phyloP scores from a whole-genome alignment of 306 rosid species.

The Citrullus amarus region DNA sequence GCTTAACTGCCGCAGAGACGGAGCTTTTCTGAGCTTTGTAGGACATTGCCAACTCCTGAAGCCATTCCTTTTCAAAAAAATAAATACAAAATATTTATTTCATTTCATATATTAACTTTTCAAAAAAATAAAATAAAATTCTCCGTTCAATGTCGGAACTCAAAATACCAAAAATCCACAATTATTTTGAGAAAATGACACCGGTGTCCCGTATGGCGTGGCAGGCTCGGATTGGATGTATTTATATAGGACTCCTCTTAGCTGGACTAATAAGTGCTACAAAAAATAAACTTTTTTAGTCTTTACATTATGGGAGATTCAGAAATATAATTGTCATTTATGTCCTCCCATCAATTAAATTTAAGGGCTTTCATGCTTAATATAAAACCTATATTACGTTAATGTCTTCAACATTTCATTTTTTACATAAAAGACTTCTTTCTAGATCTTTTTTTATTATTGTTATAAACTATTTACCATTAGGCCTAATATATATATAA shows the following conservation, averaged over 20 bases:
- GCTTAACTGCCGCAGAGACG: neutral
- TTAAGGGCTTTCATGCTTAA: too few relatives aligned
- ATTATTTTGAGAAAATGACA: neutral
- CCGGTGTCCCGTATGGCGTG: neutral
- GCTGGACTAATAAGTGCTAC: neutral
- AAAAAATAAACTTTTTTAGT: neutral
- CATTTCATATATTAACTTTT: neutral
- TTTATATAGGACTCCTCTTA: neutral
- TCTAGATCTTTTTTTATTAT: too few relatives aligned
- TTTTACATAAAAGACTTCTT: too few relatives aligned
- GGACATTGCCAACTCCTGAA: slow-evolving; percentile 11
- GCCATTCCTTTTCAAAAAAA: neutral
- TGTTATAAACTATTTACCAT: too few relatives aligned
- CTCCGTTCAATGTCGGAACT: neutral
- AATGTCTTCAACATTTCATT: too few relatives aligned
- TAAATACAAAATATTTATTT: neutral
- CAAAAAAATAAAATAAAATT: neutral
- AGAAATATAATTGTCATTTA: too few relatives aligned
- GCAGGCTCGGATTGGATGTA: neutral
- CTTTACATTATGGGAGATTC: too few relatives aligned
- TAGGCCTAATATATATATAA: too few relatives aligned
- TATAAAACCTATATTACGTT: too few relatives aligned
- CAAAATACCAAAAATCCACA: neutral
- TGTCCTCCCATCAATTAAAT: too few relatives aligned
- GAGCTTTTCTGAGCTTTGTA: neutral